Conservation (phyloP, 2,329 filamentous ascomycete genomes). For the Lasiodiplodia sp. region DNA sequence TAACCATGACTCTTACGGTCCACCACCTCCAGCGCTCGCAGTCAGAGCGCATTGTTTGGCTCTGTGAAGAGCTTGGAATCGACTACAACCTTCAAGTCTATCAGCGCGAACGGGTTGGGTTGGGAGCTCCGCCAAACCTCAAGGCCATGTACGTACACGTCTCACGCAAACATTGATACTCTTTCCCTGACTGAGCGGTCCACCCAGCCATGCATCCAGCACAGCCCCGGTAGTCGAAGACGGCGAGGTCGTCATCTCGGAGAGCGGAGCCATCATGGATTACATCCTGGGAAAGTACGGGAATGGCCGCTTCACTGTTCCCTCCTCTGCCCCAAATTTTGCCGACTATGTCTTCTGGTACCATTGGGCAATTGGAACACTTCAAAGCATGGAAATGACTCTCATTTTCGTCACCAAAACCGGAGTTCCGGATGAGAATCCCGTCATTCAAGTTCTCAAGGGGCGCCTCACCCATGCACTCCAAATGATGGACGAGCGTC, state of each 20-base stretch:
- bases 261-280: slow-evolving; percentile 66
- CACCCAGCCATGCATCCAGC: slow-evolving; percentile 56
- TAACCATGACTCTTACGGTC: slow-evolving; percentile 37
- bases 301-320: slow-evolving; percentile 56
- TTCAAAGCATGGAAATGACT: slow-evolving; percentile 48
- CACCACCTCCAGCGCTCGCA: slow-evolving; percentile 59
- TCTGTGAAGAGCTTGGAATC: slow-evolving; percentile 69
- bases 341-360: slow-evolving; percentile 71
- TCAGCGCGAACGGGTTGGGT: slow-evolving; percentile 50
- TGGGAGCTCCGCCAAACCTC: slow-evolving; percentile 39
- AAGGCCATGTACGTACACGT: slow-evolving; percentile 37
- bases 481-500: slow-evolving; percentile 56
- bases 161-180: not conserved
- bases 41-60: slow-evolving; percentile 69
- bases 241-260: slow-evolving; percentile 62
- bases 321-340: slow-evolving; percentile 58
- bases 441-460: slow-evolving; percentile 36
- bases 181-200: slow-evolving; percentile 31
- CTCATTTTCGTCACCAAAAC: slow-evolving; percentile 39
- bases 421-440: slow-evolving; percentile 33
- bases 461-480: slow-evolving; percentile 51
- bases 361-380: slow-evolving; percentile 59
- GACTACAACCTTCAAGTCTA: slow-evolving; percentile 60
- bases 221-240: slow-evolving; percentile 70
- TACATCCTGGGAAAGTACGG: slow-evolving; percentile 63